Conservation (phyloP, 73 alveolate genomes). For the Uronychia binucleata region DNA sequence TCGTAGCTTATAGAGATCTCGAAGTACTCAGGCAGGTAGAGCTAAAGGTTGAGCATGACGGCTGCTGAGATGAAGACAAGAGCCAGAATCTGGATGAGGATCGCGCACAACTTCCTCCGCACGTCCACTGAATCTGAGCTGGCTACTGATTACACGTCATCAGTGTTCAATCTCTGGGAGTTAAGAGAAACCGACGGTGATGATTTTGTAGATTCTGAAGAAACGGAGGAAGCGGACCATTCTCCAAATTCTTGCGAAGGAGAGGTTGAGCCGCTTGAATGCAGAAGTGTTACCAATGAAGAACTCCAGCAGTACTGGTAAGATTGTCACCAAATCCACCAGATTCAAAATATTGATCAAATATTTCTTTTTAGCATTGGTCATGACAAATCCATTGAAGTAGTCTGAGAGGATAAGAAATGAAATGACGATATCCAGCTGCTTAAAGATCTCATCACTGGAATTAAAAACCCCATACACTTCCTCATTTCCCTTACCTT, state of each 20-base stretch:
- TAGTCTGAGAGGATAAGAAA: conserved; percentile 40
- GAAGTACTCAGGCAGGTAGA: conserved; percentile 37
- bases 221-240: conserved; percentile 57
- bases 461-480: background rate
- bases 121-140: conserved; percentile 40
- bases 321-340: conserved; percentile 41
- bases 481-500: background rate
- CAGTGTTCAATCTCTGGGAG: conserved; percentile 24
- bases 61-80: conserved; percentile 55
- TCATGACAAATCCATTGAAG: conserved; percentile 37
- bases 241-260: conserved; percentile 60
- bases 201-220: conserved; percentile 57
- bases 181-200: conserved; percentile 13
- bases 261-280: conserved; percentile 18
- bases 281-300: background rate
- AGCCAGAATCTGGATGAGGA: conserved; percentile 40
- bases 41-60: conserved; percentile 39
- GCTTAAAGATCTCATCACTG: conserved; percentile 2
- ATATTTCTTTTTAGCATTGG: conserved; percentile 32
- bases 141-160: conserved; percentile 13
- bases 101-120: conserved; percentile 35
- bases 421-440: conserved; percentile 31
- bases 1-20: conserved; percentile 17
- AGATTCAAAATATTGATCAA: conserved; percentile 32
- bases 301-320: conserved; percentile 48